A percentile compares a stretch with the other conserved stretches of the same genome.
Evolutionary conservation across 768 basidiomycete genomes (phyloP).

Genomic region (Pleurotus sapidus): DNA sequence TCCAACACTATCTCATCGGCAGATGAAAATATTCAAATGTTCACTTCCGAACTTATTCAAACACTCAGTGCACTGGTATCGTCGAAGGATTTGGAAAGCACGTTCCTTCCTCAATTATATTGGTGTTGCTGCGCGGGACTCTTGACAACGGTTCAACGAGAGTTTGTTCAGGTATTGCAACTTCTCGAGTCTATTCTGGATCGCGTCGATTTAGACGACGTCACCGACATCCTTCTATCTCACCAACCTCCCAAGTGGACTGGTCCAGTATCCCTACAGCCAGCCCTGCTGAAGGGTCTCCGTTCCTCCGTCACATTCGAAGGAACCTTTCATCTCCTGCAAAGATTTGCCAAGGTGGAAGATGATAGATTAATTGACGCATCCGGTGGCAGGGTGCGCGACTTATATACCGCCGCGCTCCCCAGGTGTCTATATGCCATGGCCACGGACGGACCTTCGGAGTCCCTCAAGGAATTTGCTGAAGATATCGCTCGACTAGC

Average conservation of each 20-base stretch:
- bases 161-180: conserved; percentile 67
- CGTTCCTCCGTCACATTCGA: conserved; percentile 72
- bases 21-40: conserved; percentile 75
- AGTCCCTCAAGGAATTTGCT: conserved; percentile 65
- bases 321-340: conserved; percentile 67
- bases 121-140: conserved; percentile 85
- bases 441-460: conserved; percentile 57
- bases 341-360: conserved; percentile 55
- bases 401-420: conserved; percentile 77
- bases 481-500: conserved; percentile 72
- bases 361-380: conserved; percentile 70
- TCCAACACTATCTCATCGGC: conserved; percentile 80
- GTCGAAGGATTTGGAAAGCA: conserved; percentile 52
- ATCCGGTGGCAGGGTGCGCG: conserved; percentile 69
- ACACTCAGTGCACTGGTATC: conserved; percentile 67
- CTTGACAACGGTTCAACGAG: conserved; percentile 77
- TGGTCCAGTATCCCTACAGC: conserved; percentile 61
- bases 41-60: conserved; percentile 78
- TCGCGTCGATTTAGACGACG: conserved; percentile 68
- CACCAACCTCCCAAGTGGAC: conserved; percentile 74
- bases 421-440: conserved; percentile 89
- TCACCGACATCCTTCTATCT: conserved; percentile 63
- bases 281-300: conserved; percentile 70
- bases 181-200: conserved; percentile 65
- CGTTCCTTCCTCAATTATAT: conserved; percentile 77